phyloP scores from a whole-genome alignment of 345 rosid species.

The Turnera subulata region DNA sequence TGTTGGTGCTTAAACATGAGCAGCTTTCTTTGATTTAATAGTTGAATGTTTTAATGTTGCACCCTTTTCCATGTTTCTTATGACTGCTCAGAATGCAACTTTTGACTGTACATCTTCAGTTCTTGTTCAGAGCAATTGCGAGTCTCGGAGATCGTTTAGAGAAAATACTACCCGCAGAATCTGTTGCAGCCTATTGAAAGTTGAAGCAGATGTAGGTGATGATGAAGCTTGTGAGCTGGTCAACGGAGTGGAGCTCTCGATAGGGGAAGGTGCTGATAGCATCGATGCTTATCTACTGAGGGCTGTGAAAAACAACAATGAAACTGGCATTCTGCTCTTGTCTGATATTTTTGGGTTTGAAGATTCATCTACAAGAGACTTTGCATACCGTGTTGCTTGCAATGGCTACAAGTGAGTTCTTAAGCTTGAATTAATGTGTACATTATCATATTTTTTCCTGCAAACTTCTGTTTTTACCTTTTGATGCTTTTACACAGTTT shows the following conservation, averaged over 20 bases:
- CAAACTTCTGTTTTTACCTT: neutral
- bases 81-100: conserved; percentile 2
- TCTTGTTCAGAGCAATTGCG: conserved; percentile 42
- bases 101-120: conserved; percentile 50
- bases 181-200: conserved; percentile 30
- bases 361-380: conserved; percentile 77
- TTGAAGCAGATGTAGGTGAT: conserved; percentile 31
- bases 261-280: conserved; percentile 50
- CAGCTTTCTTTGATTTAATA: no score
- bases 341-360: conserved; percentile 78
- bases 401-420: conserved; percentile 79
- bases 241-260: conserved; percentile 54
- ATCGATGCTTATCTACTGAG: conserved; percentile 63
- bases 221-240: conserved; percentile 83
- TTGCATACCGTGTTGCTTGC: conserved; percentile 86
- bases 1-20: no score
- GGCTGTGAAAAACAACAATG: conserved; percentile 85
- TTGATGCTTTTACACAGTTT: no score
- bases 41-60: no score
- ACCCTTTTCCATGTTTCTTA: neutral
- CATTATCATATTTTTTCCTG: no score
- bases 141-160: conserved; percentile 11
- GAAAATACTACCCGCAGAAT: conserved; percentile 12
- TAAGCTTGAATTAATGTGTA: no score
- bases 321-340: conserved; percentile 61